Base-by-base conservation (phyloP, 1,284 basidiomycete species). In the Acaromyces ingoldii region DNA sequence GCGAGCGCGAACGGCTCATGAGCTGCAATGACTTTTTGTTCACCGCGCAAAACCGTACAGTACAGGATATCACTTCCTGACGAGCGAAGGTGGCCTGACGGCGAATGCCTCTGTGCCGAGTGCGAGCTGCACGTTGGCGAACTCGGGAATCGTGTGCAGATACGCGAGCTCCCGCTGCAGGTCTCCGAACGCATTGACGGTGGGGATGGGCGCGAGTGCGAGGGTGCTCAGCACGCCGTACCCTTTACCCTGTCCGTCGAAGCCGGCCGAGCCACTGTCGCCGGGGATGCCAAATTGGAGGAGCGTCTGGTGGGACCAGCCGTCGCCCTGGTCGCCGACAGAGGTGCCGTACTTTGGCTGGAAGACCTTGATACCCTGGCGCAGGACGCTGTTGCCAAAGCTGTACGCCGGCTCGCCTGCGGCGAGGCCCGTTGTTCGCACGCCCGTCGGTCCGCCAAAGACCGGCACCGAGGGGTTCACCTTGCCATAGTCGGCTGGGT, bases 351-450 rank as follows among this genome's bases (percentile, higher is more conserved):
- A 66, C 58, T 66, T 66, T 48, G 64, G 64, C 40, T 52, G 58
- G 17, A 66, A 47, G 7, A 60, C 47, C 0, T 55, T 57, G 40
- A 64, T 41, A 19, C 64, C 64, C 17, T 54, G 53, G n/a, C 64
- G 53, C 7, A 66, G 59, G 40, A 64, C 56, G 42, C 61, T 63
- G 53, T 66, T 66, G 51, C 62, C 62, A 43, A 62, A 66, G 49
- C 55, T 55, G 59, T 57, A 64, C n/a, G 63, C 53, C 39, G 49
- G 48, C 40, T 65, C 63, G 31, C 53, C 19, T 22, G 21, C 34
- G 26, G 37, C 47, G n/a, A 65, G 37, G 11, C 52, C 58, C 4
- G 39, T 36, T 0, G 52, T 42, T n/a, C 62, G 44, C 22, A 64
- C 26, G 28, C 63, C 63, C 4, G 40, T 49, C 6, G 63, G 63